Evolutionary conservation across 2,329 filamentous ascomycete genomes (phyloP).

Genomic region (Talaromyces sp.): DNA sequence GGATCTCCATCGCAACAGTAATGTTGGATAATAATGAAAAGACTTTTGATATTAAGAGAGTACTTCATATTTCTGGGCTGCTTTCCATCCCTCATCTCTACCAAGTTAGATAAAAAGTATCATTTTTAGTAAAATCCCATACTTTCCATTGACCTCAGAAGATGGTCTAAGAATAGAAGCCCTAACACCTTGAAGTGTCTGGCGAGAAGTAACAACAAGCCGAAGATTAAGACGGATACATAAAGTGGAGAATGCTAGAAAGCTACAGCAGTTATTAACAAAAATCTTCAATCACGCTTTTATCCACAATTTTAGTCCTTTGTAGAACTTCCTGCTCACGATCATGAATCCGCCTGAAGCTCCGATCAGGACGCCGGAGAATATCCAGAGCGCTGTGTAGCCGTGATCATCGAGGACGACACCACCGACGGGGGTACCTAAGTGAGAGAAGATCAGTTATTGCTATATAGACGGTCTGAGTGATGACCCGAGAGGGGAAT

Average conservation of each 20-base stretch:
- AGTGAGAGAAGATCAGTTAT: background rate
- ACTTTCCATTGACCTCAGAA: background rate
- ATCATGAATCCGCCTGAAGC: background rate
- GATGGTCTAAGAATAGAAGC: background rate
- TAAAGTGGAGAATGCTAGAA: background rate
- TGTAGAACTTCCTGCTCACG: constrained; percentile 3
- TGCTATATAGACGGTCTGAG: background rate
- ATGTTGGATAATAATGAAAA: too few species aligned
- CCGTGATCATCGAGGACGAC: constrained; percentile 9
- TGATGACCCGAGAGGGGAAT: background rate
- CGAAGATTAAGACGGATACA: background rate
- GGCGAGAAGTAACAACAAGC: background rate
- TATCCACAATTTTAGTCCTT: background rate
- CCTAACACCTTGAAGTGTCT: background rate
- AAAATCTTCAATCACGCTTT: background rate
- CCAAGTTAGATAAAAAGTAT: too few species aligned
- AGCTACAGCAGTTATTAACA: background rate
- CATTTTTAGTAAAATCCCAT: background rate
- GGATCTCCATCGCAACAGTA: too few species aligned
- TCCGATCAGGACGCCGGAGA: constrained; percentile 4
- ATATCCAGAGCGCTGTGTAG: constrained; percentile 7
- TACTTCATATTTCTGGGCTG: too few species aligned
- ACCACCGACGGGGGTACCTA: constrained; percentile 12
- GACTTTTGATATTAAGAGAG: too few species aligned
- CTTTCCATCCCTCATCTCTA: too few species aligned